A percentile compares a stretch with the other conserved stretches of the same genome.
Evolutionary conservation across 805 yeast species (phyloP).

Genomic region (Candida maesae): DNA sequence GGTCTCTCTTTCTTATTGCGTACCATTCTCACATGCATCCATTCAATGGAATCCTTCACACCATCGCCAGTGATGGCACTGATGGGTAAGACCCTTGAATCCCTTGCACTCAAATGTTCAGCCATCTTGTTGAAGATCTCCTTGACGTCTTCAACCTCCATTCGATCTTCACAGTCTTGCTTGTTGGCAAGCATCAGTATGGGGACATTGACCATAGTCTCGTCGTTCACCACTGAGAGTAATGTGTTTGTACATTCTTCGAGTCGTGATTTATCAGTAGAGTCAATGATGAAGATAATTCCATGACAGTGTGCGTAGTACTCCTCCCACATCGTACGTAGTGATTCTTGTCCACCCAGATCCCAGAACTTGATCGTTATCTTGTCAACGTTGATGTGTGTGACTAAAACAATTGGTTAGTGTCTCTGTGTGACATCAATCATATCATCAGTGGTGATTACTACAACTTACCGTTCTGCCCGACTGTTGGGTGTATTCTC

Average conservation of each 20-base stretch:
- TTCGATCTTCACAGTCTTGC: slow-evolving; percentile 70
- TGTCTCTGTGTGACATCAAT: too few species aligned
- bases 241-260: slow-evolving; percentile 74
- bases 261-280: slow-evolving; percentile 78
- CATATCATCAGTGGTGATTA: too few species aligned
- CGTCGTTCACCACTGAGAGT: slow-evolving; percentile 52
- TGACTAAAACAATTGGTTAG: slow-evolving; percentile 25
- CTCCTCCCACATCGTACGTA: slow-evolving; percentile 82
- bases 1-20: slow-evolving; percentile 37
- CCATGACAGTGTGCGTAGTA: slow-evolving; percentile 88
- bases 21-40: slow-evolving; percentile 73
- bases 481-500: slow-evolving; percentile 87
- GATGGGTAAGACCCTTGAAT: slow-evolving; percentile 83
- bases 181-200: slow-evolving; percentile 93
- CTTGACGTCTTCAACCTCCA: slow-evolving; percentile 77
- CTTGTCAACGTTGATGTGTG: slow-evolving; percentile 36
- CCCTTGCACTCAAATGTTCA: slow-evolving; percentile 83
- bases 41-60: slow-evolving; percentile 79
- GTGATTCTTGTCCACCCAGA: slow-evolving; percentile 89
- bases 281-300: slow-evolving; percentile 87
- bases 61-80: slow-evolving; percentile 82
- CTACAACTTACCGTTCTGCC: slow-evolving; percentile 59
- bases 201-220: slow-evolving; percentile 69
- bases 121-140: slow-evolving; percentile 80
- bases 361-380: slow-evolving; percentile 82